phyloP scores from a whole-genome alignment of 2,329 filamentous ascomycete genomes.

The Ascomycota sp. region DNA sequence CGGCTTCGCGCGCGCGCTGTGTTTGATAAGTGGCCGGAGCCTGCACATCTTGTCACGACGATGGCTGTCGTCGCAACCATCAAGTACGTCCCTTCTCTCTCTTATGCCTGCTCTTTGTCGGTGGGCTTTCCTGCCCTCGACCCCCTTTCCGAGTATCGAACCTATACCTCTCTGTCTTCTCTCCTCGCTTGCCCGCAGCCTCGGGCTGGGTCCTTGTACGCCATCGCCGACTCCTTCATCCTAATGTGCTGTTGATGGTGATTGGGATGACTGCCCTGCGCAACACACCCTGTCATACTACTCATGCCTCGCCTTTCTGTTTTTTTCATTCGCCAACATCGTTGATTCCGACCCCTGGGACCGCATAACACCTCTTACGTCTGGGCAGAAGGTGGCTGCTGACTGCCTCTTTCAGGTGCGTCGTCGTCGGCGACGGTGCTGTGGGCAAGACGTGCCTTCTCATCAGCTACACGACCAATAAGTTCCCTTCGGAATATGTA shows the following conservation, averaged over 20 bases:
- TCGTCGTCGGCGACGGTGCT: constrained; percentile 97
- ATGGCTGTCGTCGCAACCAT: constrained; percentile 44
- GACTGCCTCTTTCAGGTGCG: constrained; percentile 47
- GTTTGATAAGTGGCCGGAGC: too few species aligned
- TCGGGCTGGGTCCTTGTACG: too few species aligned
- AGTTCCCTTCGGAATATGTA: constrained; percentile 98
- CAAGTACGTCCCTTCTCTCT: constrained; percentile 25
- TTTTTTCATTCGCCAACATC: neutral
- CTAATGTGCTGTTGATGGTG: too few species aligned
- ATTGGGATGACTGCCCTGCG: too few species aligned
- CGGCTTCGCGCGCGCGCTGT: too few species aligned
- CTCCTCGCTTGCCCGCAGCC: too few species aligned
- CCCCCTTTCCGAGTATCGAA: neutral
- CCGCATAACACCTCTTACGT: too few species aligned
- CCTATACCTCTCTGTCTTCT: neutral
- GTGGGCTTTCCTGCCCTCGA: constrained; percentile 3
- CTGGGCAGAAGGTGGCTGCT: too few species aligned
- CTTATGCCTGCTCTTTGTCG: neutral
- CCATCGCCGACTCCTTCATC: too few species aligned
- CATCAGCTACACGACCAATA: constrained; percentile 99
- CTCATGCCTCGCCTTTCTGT: too few species aligned
- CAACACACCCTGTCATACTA: too few species aligned
- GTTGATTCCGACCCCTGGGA: too few species aligned
- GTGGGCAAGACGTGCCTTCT: constrained; percentile 98
- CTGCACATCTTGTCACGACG: constrained; percentile 11